Evolutionary conservation across 306 rosid genomes (phyloP), one percentile per base, ranked within the genome.

Genomic region (Mimosa bimucronata): DNA sequence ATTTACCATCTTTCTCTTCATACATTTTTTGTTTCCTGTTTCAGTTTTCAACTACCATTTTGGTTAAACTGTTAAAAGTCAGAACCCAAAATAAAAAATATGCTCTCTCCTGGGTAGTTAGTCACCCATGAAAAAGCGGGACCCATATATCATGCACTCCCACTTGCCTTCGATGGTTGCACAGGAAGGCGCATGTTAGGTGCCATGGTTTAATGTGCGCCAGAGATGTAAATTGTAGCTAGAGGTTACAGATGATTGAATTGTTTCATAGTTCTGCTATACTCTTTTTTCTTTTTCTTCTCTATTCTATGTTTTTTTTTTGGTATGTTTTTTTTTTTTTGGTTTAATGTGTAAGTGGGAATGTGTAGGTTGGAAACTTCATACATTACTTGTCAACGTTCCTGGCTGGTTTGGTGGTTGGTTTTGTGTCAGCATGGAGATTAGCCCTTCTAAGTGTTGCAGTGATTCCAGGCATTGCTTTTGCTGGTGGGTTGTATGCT

Each of bases 401-500:
- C 83, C 86, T 96, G 75, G 99, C 99, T n/a, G 99, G 99, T 37
- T 82, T 96, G 46, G 99, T 96, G 85, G 99, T 96, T 66, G 99
- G 99, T 50, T 96, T 96, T 88, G 94, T 96, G 53, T 93, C 98
- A 55, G 99, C 99, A 82, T 96, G 99, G 99, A 87, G 91, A 86
- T 76, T 96, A 53, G 99, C 99, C 9, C 93, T 96, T 77, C 83
- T 96, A 15, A 96, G 99, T 82, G 91, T 96, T 28, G 99, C 99
- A 0, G 99, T 96, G 80, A 96, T 96, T 80, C 99, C 99, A 0
- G 99, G 99, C 34, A 96, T 96, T 37, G 99, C 98, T 71, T 96
- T 96, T 74, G 98, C 99, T 14, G 99, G 99, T 9, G 98, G 99
- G 16, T 89, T 96, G 77, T 96, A 96, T 83, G 99, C 99, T 12